These are phyloP conservation scores for Stephanodiscus triporus DNA, from an alignment of 108 stramenopile species.

Conservation along the genomic window DNA sequence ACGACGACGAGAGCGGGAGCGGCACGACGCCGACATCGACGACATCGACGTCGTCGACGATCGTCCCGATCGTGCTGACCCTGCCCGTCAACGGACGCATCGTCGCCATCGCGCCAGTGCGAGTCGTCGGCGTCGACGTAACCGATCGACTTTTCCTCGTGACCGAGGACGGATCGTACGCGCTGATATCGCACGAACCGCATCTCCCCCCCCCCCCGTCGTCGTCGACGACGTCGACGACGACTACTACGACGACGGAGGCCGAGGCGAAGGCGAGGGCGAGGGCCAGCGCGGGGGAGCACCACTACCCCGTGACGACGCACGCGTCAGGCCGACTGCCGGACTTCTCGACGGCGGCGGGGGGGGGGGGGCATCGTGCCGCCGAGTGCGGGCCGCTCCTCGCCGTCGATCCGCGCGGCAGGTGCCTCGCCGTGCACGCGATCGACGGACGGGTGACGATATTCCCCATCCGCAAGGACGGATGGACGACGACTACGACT, in stretches of 20 bases:
- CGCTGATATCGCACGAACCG: constrained; percentile 69
- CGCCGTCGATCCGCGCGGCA: constrained; percentile 68
- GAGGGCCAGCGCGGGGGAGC: constrained; percentile 16
- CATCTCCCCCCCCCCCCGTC: too few species aligned
- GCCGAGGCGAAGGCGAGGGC: not conserved
- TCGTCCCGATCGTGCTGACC: constrained; percentile 64
- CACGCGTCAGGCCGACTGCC: constrained; percentile 61
- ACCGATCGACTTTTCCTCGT: constrained; percentile 62
- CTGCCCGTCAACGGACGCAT: constrained; percentile 80
- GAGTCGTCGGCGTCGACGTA: not conserved
- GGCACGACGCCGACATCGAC: not conserved
- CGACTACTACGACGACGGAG: not conserved
- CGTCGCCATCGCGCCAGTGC: constrained; percentile 53
- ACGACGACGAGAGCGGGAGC: not conserved
- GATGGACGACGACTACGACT: constrained; percentile 29
- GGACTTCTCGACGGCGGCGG: constrained; percentile 12
- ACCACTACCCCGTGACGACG: constrained; percentile 54
- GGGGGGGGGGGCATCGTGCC: too few species aligned
- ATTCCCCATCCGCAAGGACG: constrained; percentile 69
- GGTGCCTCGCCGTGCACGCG: constrained; percentile 80
- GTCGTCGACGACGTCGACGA: not conserved
- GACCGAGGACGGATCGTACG: constrained; percentile 77
- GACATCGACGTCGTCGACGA: constrained; percentile 9
- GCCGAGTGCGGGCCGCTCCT: constrained; percentile 70
- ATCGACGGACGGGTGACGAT: constrained; percentile 77